Conservation (phyloP, 2,329 filamentous ascomycete genomes). For the Fusarium nelsonii region DNA sequence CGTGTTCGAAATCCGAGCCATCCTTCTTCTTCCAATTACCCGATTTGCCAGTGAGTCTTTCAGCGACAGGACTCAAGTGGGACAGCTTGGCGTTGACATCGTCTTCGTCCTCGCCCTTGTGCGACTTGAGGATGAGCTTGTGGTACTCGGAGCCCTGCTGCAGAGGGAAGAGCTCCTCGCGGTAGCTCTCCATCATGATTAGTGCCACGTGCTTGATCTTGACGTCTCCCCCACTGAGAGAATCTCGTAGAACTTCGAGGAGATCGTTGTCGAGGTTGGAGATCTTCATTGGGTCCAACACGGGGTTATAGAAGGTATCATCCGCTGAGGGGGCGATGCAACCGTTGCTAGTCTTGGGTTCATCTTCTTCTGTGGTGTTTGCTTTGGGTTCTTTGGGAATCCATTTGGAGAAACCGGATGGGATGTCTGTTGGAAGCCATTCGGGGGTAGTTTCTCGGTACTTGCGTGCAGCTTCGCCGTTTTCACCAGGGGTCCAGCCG, state of each 20-base stretch:
- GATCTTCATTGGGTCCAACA: conserved; percentile 57
- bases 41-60: conserved; percentile 38
- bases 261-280: conserved; percentile 54
- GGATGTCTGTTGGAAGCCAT: conserved; percentile 48
- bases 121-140: conserved; percentile 51
- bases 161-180: conserved; percentile 61
- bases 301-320: conserved; percentile 55
- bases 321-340: conserved; percentile 6
- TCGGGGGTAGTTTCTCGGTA: conserved; percentile 47
- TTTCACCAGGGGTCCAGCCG: conserved; percentile 51
- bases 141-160: conserved; percentile 57
- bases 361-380: conserved; percentile 1
- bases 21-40: conserved; percentile 42
- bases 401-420: conserved; percentile 50
- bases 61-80: conserved; percentile 36
- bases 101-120: conserved; percentile 42
- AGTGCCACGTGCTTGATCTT: conserved; percentile 61
- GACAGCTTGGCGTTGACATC: conserved; percentile 47
- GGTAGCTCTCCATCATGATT: conserved; percentile 60
- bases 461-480: conserved; percentile 37
- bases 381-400: conserved; percentile 18
- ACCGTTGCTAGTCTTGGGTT: conserved; percentile 1
- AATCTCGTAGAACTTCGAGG: conserved; percentile 45
- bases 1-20: conserved; percentile 45
- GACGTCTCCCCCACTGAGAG: conserved; percentile 46